Base-by-base conservation (phyloP, 768 basidiomycete species). In the Macrolepiota dolichaula region DNA sequence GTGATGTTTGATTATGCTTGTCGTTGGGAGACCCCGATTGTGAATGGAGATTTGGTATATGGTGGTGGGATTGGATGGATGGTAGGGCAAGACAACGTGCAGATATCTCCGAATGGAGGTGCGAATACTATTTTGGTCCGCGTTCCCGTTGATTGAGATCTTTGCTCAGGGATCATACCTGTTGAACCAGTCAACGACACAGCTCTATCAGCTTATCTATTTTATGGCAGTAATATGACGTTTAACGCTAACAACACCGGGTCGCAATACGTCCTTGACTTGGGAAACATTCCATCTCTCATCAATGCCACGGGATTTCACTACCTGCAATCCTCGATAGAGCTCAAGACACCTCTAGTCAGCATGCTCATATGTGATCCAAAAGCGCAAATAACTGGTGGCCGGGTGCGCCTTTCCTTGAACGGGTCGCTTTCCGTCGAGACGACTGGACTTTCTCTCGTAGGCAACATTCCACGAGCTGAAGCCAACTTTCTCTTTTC, bases 341-440 rank as follows among this genome's bases (percentile, higher is more conserved):
- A 38, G 24, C n/a, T 55, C 19, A 40, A 27, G 15, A 13, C 40
- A 12, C 55, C 55, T 13, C 32, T 57, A 5, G 12, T 36, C 27
- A 47, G 44, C 17, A 7, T 57, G 24, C 55, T 47, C 5, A 17
- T 47, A n/a, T 57, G 55, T n/a, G 46, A 57, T 35, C 55, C 55
- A 10, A 44, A 57, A 17, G 17, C 36, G 27, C 27, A 35, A 32
- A 22, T 57, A n/a, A 57, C 27, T 9, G 42, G 55, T n/a, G 55
- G 55, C 9, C 27, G n/a, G 6, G 42, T 36, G 1, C 42, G 22
- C 44, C 15, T 47, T 13, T 24, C 13, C 5, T n/a, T 11, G 7
- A 49, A 49, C 25, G 22, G 44, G 24, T 3, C 42, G 13, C n/a
- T 57, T 13, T 32, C 15, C 15, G 19, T 47, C n/a, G 29, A 22